These are phyloP conservation scores for Phytopythium montanum DNA, from an alignment of 352 stramenopile species.

Conservation along the genomic window DNA sequence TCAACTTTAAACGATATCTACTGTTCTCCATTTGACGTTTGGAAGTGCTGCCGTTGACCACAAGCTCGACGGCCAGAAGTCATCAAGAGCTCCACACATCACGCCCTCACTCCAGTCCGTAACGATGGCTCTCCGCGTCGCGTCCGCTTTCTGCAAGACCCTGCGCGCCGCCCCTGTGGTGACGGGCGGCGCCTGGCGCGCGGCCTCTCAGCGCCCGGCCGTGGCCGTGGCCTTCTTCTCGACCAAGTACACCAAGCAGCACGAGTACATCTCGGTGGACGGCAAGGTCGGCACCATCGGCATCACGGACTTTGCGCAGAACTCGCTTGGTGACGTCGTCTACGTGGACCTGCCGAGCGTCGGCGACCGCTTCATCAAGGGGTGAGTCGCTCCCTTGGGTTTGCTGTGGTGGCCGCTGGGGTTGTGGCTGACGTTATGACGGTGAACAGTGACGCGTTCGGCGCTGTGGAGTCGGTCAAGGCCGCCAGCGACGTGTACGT, in stretches of 20 bases:
- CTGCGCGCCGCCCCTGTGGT: conserved; percentile 26
- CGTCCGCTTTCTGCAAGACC: conserved; percentile 51
- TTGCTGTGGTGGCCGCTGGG: background rate
- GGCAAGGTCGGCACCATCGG: conserved; percentile 89
- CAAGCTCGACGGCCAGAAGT: background rate
- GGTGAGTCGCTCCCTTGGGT: conserved; percentile 37
- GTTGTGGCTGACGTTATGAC: background rate
- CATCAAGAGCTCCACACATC: background rate
- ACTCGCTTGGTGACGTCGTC: conserved; percentile 96
- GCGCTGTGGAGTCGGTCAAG: conserved; percentile 98
- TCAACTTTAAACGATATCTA: background rate
- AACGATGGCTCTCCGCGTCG: conserved; percentile 51
- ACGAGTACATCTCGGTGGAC: conserved; percentile 84
- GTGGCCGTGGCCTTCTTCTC: conserved; percentile 56
- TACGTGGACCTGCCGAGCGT: conserved; percentile 96
- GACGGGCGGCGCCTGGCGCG: conserved; percentile 27
- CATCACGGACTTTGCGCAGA: conserved; percentile 98
- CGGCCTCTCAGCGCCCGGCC: conserved; percentile 33
- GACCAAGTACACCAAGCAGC: conserved; percentile 83
- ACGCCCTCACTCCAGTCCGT: background rate
- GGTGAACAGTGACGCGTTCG: conserved; percentile 86
- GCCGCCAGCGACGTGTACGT: conserved; percentile 97
- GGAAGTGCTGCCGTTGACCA: background rate
- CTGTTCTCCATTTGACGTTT: background rate
- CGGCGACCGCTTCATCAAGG: conserved; percentile 92